phyloP scores from a whole-genome alignment of 805 yeast species.

The Kurtzmaniella fragi region DNA sequence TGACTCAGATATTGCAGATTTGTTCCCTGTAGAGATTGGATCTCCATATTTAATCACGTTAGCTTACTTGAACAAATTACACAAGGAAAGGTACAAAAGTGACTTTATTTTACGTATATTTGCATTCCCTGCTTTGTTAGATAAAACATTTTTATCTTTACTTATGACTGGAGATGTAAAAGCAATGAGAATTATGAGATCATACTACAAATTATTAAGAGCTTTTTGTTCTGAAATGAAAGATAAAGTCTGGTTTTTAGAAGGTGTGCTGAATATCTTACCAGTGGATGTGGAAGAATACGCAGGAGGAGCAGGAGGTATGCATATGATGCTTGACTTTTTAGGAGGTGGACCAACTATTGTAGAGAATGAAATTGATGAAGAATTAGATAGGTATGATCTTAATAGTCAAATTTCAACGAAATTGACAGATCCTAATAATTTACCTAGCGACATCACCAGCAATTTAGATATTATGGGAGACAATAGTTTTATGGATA shows the following conservation, averaged over 20 bases:
- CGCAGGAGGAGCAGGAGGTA: constrained; percentile 82
- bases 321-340: constrained; percentile 88
- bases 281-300: constrained; percentile 91
- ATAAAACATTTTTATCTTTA: constrained; percentile 69
- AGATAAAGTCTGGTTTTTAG: constrained; percentile 88
- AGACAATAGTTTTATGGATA: constrained; percentile 36
- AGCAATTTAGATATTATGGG: constrained; percentile 48
- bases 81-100: constrained; percentile 74
- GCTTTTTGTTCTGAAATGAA: constrained; percentile 83
- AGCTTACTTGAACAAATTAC: constrained; percentile 79
- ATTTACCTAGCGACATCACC: constrained; percentile 52
- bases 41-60: constrained; percentile 87
- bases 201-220: constrained; percentile 76
- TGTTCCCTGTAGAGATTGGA: constrained; percentile 77
- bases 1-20: constrained; percentile 77
- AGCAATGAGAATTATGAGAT: constrained; percentile 88
- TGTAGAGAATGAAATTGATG: constrained; percentile 35
- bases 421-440: constrained; percentile 49
- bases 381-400: constrained; percentile 37
- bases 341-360: constrained; percentile 61
- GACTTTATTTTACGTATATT: constrained; percentile 84
- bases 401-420: constrained; percentile 40
- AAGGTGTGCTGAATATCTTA: constrained; percentile 82
- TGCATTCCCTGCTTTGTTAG: constrained; percentile 90
- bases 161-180: constrained; percentile 80